Evolutionary conservation across 371 early-diverging fungal species (phyloP), one percentile per base, ranked within the genome.

Genomic region (Conidiobolus incongruus): DNA sequence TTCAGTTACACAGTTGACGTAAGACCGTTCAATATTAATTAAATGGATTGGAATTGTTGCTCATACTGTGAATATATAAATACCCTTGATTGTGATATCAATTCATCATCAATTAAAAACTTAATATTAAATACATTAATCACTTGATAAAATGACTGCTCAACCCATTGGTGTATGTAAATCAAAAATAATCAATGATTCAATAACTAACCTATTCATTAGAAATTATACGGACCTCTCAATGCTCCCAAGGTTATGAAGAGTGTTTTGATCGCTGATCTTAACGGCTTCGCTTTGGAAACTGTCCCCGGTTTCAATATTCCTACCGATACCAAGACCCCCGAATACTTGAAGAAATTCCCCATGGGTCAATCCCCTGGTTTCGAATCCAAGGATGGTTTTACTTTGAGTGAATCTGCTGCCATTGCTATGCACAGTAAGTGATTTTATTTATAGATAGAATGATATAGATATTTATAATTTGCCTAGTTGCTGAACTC

Each of bases 401-500:
- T 60, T 48, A 44, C 44, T 13, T 28, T 42, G 4, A 16, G 16
- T 11, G 88, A 89, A 66, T 73, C 75, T 50, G 69, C 63, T 53
- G 89, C 90, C 52, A 91, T 91, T 44, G 81, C 81, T 35, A 72
- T 72, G 77, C 86, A 89, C 61, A 66, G 81, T 72, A 65, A 58
- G 54, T 63, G 40, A 3, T 8, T 26, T 26, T 26, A 26, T 4
- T 4, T 26, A 4, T 3, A 26, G 3, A 26, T 4, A 4, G 8
- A 26, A 8, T 26, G 8, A 26, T 8, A 3, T 26, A 8, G 8
- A 4, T 4, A 26, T 26, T 26, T 26, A 26, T 26, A 26, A 4
- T 8, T 26, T 26, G 3, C 8, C 3, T 50, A 77, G 76, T 77
- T 44, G 80, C 81, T 45, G 58, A 66, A 43, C 56, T 24, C 5